A percentile compares a stretch with the other conserved stretches of the same genome.
Evolutionary conservation across 2,329 filamentous ascomycete species (phyloP).

Genomic region (Hymenotorrendiella dingleyae): DNA sequence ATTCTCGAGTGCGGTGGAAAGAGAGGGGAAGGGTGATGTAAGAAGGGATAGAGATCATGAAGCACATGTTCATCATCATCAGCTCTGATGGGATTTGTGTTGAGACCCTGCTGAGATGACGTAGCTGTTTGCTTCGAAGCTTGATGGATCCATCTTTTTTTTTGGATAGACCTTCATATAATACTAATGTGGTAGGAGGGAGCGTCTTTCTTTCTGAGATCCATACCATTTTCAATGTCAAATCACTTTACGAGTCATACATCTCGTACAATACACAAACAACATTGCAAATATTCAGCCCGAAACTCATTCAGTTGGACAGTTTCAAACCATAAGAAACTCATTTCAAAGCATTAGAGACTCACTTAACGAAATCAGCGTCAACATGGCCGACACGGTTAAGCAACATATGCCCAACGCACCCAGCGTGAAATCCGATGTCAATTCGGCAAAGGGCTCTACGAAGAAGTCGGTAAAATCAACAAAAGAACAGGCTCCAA

Average conservation of each 20-base stretch:
- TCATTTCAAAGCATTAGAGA: neutral
- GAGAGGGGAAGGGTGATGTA: neutral
- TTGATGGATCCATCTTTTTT: too few species aligned
- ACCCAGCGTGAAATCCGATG: constrained; percentile 12
- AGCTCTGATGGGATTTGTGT: too few species aligned
- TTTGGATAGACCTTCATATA: too few species aligned
- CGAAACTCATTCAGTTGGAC: neutral
- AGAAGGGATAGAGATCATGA: neutral
- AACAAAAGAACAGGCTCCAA: constrained; percentile 1
- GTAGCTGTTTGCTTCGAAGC: neutral
- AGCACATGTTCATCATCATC: too few species aligned
- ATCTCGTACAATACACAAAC: neutral
- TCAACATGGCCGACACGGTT: constrained; percentile 19
- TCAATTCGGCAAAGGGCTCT: constrained; percentile 3
- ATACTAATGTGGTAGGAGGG: too few species aligned
- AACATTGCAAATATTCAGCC: neutral
- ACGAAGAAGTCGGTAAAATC: constrained; percentile 5
- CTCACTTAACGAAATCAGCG: constrained; percentile 6
- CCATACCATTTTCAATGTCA: neutral
- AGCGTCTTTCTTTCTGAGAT: too few species aligned
- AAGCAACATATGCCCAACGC: constrained; percentile 10
- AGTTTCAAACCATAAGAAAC: neutral
- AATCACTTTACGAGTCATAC: too few species aligned
- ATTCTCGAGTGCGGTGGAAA: too few species aligned
- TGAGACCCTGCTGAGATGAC: too few species aligned